Evolutionary conservation across 1,284 basidiomycete species (phyloP), one percentile per base, ranked within the genome.

Genomic region (Trichosporon faecale): DNA sequence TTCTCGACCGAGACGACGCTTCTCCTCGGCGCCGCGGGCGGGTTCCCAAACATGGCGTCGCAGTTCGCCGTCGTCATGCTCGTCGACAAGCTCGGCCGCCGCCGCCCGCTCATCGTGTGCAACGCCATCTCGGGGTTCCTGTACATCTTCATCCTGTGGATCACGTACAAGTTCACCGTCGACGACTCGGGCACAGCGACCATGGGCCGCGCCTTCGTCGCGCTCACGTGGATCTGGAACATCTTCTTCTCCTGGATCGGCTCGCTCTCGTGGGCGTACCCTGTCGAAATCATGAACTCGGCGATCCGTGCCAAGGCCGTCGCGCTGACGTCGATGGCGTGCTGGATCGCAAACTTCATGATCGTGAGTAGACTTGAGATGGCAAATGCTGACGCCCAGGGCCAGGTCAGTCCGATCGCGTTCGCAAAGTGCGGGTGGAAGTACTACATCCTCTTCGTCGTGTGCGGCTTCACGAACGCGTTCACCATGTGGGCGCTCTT

Each of bases 381-480:
- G 3, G 44, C 8, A 18, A 44, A 6, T 8, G 44, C 16, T 46
- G 16, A 18, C 14, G 4, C 3, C n/a, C 44, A 46, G 44, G 84
- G 80, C 18, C 83, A 85, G 70, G 78, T 85, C 72, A 82, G 14
- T 23, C 83, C 83, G 31, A 78, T 76, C 37, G 84, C 84, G 1
- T 82, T 84, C 65, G 69, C 68, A 7, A 73, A 75, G 37, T 77
- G 84, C 63, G 78, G 80, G 18, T 85, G 84, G 84, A 78, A 76
- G 66, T 84, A 84, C 78, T 86, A 85, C 78, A 83, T 89, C 55
- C 86, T 89, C 23, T 89, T 89, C 70, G 88, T 88, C 1, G 86
- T 90, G 66, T 88, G 87, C 75, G 85, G 86, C 9, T 87, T 88
- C 79, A 87, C 88, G 14, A 89, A 89, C 75, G 88, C 88, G 0